phyloP scores from a whole-genome alignment of 2,329 filamentous ascomycete genomes.

The Gliomastix tumulicola region DNA sequence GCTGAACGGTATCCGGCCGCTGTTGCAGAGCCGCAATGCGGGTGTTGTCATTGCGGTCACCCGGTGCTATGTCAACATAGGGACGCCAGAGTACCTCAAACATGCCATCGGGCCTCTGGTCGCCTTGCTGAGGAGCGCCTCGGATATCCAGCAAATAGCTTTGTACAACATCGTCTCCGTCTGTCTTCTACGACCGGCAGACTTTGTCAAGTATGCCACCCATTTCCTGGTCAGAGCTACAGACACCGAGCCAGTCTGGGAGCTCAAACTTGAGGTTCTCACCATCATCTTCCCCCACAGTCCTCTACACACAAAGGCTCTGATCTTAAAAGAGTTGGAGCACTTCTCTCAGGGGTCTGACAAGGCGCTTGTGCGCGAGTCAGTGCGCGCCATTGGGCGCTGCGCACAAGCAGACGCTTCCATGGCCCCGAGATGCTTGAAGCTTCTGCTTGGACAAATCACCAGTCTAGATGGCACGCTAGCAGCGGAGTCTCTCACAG shows the following conservation, averaged over 20 bases:
- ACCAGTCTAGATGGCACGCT: slow-evolving; percentile 80
- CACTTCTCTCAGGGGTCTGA: slow-evolving; percentile 78
- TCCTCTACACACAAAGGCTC: slow-evolving; percentile 66
- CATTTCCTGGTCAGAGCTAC: slow-evolving; percentile 83
- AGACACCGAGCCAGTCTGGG: slow-evolving; percentile 78
- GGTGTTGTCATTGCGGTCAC: slow-evolving; percentile 86
- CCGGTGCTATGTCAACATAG: slow-evolving; percentile 78
- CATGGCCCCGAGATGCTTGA: slow-evolving; percentile 73
- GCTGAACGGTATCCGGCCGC: slow-evolving; percentile 70
- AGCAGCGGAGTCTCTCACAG: slow-evolving; percentile 87
- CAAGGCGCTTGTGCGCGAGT: slow-evolving; percentile 74
- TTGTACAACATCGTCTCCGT: slow-evolving; percentile 96
- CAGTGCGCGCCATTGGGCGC: slow-evolving; percentile 85
- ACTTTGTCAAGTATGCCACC: slow-evolving; percentile 82
- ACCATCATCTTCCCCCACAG: slow-evolving; percentile 86
- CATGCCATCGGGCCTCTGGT: slow-evolving; percentile 76
- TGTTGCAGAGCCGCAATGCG: slow-evolving; percentile 88
- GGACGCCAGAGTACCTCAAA: slow-evolving; percentile 68
- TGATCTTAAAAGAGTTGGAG: slow-evolving; percentile 88
- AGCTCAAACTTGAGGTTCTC: slow-evolving; percentile 83
- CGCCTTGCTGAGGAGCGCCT: slow-evolving; percentile 74
- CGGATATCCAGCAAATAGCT: slow-evolving; percentile 83
- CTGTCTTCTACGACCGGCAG: slow-evolving; percentile 64
- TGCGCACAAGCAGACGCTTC: slow-evolving; percentile 74
- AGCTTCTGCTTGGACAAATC: slow-evolving; percentile 78